A percentile compares a stretch with the other conserved stretches of the same genome.
phyloP scores from a whole-genome alignment of 2,329 filamentous ascomycete species.

The Grosmannia penicillata region DNA sequence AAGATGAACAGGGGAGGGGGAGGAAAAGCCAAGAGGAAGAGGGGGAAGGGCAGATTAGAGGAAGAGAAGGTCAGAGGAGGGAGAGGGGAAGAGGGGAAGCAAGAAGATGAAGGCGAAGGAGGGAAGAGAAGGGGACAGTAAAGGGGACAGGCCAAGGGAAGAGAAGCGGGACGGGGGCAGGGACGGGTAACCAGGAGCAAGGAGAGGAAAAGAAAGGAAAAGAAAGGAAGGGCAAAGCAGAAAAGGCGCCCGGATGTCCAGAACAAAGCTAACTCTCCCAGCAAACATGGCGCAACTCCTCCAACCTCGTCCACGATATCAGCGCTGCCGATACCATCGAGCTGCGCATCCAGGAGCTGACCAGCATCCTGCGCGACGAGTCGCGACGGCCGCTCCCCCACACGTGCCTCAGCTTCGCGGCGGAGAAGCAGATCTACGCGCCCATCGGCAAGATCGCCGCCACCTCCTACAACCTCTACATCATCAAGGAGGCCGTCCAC shows the following conservation, averaged over 20 bases:
- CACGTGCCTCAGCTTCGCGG: constrained; percentile 78
- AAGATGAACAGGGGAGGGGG: no score
- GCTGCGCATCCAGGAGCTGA: constrained; percentile 47
- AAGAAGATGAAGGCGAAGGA: not conserved
- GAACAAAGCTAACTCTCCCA: constrained; percentile 11
- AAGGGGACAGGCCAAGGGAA: no score
- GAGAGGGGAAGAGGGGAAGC: not conserved
- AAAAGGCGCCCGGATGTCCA: no score
- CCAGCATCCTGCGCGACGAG: constrained; percentile 72
- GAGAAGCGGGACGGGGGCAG: no score
- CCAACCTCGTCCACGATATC: constrained; percentile 43
- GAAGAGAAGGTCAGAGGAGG: not conserved
- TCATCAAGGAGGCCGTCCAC: constrained; percentile 70
- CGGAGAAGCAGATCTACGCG: constrained; percentile 76
- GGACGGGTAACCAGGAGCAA: no score
- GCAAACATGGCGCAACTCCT: constrained; percentile 46
- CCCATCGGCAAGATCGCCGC: constrained; percentile 81
- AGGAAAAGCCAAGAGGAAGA: no score
- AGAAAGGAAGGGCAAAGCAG: not conserved
- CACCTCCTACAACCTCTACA: constrained; percentile 68
- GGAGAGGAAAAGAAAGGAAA: no score
- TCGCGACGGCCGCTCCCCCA: constrained; percentile 78
- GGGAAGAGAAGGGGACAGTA: not conserved
- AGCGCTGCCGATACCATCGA: constrained; percentile 49
- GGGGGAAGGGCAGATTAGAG: no score